Evolutionary conservation across 2,329 filamentous ascomycete species (phyloP).

Genomic region (Fusarium nodosum): DNA sequence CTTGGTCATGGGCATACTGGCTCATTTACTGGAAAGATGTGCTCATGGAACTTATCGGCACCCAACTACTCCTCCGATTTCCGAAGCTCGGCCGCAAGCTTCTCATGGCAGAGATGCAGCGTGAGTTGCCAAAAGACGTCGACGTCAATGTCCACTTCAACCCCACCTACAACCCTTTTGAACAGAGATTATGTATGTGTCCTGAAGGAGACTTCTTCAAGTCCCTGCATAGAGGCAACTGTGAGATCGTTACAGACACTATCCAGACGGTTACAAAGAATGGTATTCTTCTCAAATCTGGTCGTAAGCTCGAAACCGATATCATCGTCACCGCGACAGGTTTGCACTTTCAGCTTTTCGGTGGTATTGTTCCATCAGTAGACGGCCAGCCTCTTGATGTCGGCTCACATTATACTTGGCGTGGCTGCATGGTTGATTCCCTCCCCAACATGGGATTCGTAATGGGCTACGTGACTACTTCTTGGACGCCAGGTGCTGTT

Average conservation of each 20-base stretch:
- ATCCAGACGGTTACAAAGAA: constrained; percentile 65
- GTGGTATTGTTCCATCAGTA: constrained; percentile 65
- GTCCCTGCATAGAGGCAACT: constrained; percentile 60
- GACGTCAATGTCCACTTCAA: constrained; percentile 73
- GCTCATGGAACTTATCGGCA: constrained; percentile 61
- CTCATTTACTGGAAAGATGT: constrained; percentile 65
- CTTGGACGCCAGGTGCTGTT: constrained; percentile 77
- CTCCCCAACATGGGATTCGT: constrained; percentile 73
- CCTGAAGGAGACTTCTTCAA: constrained; percentile 70
- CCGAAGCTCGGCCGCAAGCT: constrained; percentile 47
- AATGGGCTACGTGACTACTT: constrained; percentile 74
- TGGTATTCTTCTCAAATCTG: constrained; percentile 63
- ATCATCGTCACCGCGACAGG: constrained; percentile 79
- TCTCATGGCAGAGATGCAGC: constrained; percentile 59
- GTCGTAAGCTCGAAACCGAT: constrained; percentile 69
- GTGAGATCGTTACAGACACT: constrained; percentile 64
- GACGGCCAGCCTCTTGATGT: constrained; percentile 66
- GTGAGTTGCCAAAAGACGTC: constrained; percentile 66
- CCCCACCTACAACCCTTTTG: constrained; percentile 75
- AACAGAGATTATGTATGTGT: constrained; percentile 81
- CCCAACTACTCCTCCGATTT: constrained; percentile 48
- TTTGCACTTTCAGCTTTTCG: constrained; percentile 70
- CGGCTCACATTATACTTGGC: constrained; percentile 70
- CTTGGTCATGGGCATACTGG: constrained; percentile 60
- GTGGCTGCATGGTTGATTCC: constrained; percentile 74